A percentile compares a stretch with the other conserved stretches of the same genome.
Conservation (phyloP, 345 rosid genomes). For the Punica granatum region DNA sequence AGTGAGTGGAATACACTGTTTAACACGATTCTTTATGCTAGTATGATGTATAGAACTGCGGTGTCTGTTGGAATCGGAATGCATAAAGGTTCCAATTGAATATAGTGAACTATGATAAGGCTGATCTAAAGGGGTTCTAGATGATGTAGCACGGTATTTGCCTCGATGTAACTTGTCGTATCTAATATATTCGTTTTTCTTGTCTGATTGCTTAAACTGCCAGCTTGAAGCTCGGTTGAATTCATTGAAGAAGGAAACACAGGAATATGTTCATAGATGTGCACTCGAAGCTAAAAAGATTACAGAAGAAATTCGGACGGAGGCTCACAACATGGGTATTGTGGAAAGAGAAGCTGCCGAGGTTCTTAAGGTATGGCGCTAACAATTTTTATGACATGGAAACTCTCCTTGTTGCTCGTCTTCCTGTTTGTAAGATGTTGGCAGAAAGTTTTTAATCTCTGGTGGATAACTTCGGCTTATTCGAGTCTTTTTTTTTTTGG, state of each 20-base stretch:
- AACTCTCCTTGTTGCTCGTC: not conserved
- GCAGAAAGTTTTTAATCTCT: not conserved
- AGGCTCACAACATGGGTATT: constrained; percentile 37
- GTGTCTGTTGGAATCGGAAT: not conserved
- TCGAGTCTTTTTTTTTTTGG: not conserved
- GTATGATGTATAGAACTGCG: not conserved
- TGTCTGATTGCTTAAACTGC: not conserved
- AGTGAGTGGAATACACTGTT: constrained; percentile 21
- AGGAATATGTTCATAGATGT: constrained; percentile 34
- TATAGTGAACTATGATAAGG: not conserved
- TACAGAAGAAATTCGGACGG: constrained; percentile 43
- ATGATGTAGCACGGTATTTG: not conserved
- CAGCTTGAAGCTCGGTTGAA: constrained; percentile 52
- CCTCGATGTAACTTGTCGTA: not conserved
- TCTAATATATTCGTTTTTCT: not conserved
- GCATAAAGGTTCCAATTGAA: not conserved
- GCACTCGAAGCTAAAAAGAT: constrained; percentile 52
- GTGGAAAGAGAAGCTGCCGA: constrained; percentile 75
- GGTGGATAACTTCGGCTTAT: not conserved
- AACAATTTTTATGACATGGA: not conserved
- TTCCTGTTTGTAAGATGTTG: not conserved
- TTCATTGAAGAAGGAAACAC: constrained; percentile 45
- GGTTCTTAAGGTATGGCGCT: constrained; percentile 41
- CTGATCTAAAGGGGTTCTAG: not conserved
- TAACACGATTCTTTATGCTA: not conserved